Evolutionary conservation across 192 early-diverging fungal genomes (phyloP).

Genomic region (Backusella mclennaniae): DNA sequence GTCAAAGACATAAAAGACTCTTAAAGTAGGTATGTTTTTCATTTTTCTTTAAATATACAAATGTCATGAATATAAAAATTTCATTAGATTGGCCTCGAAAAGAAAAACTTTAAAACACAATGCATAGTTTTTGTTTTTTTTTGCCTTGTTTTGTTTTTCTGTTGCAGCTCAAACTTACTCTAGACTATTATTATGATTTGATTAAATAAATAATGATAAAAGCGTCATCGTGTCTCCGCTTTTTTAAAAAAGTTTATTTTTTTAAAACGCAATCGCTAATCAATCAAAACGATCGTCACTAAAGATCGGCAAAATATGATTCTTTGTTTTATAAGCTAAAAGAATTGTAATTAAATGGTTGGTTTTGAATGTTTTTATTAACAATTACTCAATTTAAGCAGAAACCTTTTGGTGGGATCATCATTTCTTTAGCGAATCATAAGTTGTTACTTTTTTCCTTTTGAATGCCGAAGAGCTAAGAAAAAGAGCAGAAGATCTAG

Average conservation of each 20-base stretch:
- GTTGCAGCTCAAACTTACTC: not conserved
- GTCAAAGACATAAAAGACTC: not conserved
- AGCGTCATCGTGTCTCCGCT: not conserved
- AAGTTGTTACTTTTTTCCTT: not conserved
- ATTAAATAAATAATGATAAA: not conserved
- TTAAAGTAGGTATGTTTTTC: not conserved
- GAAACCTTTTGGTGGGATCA: not conserved
- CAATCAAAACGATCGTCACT: not conserved
- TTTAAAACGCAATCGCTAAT: not conserved
- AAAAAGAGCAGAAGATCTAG: not conserved
- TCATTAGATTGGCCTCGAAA: not conserved
- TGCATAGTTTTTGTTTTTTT: not conserved
- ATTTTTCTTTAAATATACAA: not conserved
- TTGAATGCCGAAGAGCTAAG: not conserved
- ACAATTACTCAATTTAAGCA: not conserved
- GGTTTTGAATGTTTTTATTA: not conserved
- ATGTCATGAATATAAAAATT: not conserved
- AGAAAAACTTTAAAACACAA: too few relatives aligned
- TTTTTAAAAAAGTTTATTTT: not conserved
- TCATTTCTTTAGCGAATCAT: not conserved
- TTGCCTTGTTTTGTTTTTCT: too few relatives aligned
- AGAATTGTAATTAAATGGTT: not conserved
- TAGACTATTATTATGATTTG: not conserved
- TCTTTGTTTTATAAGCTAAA: too few relatives aligned
- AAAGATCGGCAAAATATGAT: not conserved